phyloP scores from a whole-genome alignment of 495 filamentous ascomycete genomes.

The Lasiosphaeria hispida region DNA sequence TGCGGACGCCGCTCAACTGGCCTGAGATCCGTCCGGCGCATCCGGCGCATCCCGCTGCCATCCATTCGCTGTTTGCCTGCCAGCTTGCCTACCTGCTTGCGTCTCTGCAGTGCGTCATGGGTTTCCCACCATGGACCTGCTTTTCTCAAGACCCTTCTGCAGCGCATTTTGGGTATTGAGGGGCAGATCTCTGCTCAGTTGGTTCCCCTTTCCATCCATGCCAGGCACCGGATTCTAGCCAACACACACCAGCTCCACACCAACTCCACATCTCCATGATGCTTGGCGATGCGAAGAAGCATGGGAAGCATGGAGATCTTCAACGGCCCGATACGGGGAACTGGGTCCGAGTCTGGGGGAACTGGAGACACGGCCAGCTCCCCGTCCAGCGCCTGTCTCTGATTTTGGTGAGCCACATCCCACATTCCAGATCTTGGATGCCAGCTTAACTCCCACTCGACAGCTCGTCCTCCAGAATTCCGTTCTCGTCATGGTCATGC shows the following conservation, averaged over 20 bases:
- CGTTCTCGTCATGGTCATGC: conserved; percentile 57
- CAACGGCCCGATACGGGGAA: conserved; percentile 9
- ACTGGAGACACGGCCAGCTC: background rate
- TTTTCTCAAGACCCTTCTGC: too few species aligned
- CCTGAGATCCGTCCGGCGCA: background rate
- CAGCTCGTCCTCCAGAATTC: conserved; percentile 59
- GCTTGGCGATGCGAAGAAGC: conserved; percentile 15
- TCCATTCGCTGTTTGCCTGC: too few species aligned
- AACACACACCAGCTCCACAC: too few species aligned
- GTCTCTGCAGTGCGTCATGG: too few species aligned
- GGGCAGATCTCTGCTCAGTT: too few species aligned
- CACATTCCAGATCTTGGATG: background rate
- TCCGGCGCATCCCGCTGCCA: background rate
- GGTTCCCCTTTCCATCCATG: too few species aligned
- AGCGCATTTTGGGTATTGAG: too few species aligned
- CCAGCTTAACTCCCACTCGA: background rate
- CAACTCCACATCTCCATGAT: conserved; percentile 1
- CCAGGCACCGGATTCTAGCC: too few species aligned
- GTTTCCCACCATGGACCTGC: too few species aligned
- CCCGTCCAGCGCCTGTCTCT: conserved; percentile 7
- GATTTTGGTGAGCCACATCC: background rate
- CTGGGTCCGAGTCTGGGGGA: conserved; percentile 9
- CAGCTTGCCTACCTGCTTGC: too few species aligned
- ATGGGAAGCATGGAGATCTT: conserved; percentile 10
- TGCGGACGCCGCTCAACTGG: background rate